Base-by-base conservation (phyloP, 495 filamentous ascomycete species). In the Podospora pseudopauciseta region DNA sequence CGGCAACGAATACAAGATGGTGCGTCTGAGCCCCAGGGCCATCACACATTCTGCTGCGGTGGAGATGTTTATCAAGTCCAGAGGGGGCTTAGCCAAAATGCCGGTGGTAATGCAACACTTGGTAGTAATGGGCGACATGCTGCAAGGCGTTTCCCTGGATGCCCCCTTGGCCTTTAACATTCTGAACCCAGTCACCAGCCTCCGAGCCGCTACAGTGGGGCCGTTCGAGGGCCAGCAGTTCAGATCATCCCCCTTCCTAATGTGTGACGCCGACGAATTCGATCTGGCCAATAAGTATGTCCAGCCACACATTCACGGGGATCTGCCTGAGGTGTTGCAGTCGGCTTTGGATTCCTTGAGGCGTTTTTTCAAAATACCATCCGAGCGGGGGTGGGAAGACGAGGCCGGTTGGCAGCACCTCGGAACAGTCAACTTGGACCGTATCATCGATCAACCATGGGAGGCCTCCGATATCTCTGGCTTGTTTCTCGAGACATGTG, bases 101-200 rank as follows among this genome's bases (percentile, higher is more conserved):
- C 66, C 66, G 2, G 53, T 55, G 9, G 66, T 67, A 16, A 67
- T 67, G 66, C 66, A 67, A 60, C 66, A 67, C 34, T 19, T 67
- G 27, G 66, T 67, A 16, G 54, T 67, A 20, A 67, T 61, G 65
- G 59, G 58, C 1, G 66, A 67, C 13, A 56, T 63, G 13, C 23
- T 67, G 13, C 34, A 67, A 60, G 62, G 57, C 66, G 54, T 67
- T 13, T 62, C 58, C 39, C 58, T 67, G 2, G 23, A 67, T 30
- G 63, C 66, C 9, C 59, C 59, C 20, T 19, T 67, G 44, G 66
- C 60, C 0, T 67, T 67, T 58, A 67, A 63, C 59, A 20, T 23
- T 18, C 27, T 67, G 9, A 44, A 54, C 19, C 57, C 30, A 15
- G 23, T 18, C 7, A 39, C 59, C 18, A n/a, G 19, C 58, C 18